Percentiles rank a stretch among this genome's conserved stretches.
phyloP scores from a whole-genome alignment of 2,329 filamentous ascomycete genomes.

The Penicillium fuscoglaucum region DNA sequence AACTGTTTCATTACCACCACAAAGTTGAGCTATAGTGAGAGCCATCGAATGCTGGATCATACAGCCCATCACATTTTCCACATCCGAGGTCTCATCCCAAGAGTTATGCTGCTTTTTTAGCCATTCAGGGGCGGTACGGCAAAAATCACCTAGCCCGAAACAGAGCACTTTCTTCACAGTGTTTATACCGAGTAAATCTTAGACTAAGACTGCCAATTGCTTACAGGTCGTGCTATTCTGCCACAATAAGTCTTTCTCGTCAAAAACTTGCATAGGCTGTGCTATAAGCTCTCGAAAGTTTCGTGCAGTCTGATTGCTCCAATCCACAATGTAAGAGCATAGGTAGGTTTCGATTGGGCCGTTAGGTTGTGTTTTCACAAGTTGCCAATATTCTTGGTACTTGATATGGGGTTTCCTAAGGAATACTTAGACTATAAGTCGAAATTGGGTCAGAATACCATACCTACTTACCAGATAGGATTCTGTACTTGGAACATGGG shows the following conservation, averaged over 20 bases:
- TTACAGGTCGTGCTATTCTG: slow-evolving; percentile 23
- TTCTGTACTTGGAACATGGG: slow-evolving; percentile 22
- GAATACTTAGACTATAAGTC: slow-evolving; percentile 15
- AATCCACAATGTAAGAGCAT: slow-evolving; percentile 26
- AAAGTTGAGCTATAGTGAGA: slow-evolving; percentile 25
- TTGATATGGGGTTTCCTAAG: slow-evolving; percentile 23
- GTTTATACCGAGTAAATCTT: slow-evolving; percentile 16
- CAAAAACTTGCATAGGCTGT: slow-evolving; percentile 22
- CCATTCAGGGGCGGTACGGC: slow-evolving; percentile 22
- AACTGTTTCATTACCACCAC: slow-evolving; percentile 16
- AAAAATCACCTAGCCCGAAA: slow-evolving; percentile 25
- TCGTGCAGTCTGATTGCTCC: slow-evolving; percentile 22
- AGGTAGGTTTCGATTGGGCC: slow-evolving; percentile 22
- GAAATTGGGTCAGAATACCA: slow-evolving; percentile 13
- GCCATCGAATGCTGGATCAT: slow-evolving; percentile 26
- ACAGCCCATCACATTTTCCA: slow-evolving; percentile 14
- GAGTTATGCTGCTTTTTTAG: slow-evolving; percentile 17
- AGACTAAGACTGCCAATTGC: slow-evolving; percentile 14
- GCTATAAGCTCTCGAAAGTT: slow-evolving; percentile 24
- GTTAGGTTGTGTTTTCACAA: slow-evolving; percentile 20
- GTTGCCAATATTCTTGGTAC: slow-evolving; percentile 24
- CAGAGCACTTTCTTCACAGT: slow-evolving; percentile 23
- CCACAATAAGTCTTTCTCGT: slow-evolving; percentile 21
- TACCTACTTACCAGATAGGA: slow-evolving; percentile 24
- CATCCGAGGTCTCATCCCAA: slow-evolving; percentile 17